Evolutionary conservation across 345 rosid genomes (phyloP).

Genomic region (Gossypioides kirkii): DNA sequence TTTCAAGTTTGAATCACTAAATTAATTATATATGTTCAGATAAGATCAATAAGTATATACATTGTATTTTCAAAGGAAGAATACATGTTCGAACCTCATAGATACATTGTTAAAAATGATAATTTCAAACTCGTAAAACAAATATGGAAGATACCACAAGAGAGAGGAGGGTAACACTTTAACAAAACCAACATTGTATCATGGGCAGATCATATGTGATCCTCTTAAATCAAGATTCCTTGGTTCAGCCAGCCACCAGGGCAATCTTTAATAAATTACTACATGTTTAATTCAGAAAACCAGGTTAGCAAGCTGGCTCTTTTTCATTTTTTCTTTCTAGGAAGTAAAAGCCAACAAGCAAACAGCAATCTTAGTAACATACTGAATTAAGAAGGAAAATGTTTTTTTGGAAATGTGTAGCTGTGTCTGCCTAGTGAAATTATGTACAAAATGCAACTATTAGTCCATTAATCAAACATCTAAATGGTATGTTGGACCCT

Average conservation of each 20-base stretch:
- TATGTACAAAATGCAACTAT: constrained; percentile 1
- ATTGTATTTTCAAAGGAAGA: no score
- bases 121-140: no score
- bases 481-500: constrained; percentile 25
- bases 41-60: no score
- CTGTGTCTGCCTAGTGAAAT: background rate
- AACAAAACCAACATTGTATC: background rate
- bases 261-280: background rate
- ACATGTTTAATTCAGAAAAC: constrained; percentile 19
- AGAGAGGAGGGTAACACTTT: no score
- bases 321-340: background rate
- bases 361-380: background rate
- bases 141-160: no score
- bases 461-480: constrained; percentile 19
- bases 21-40: no score
- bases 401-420: background rate
- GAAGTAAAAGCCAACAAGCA: background rate
- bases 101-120: no score
- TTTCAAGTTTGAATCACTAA: no score
- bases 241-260: background rate
- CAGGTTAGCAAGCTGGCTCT: constrained; percentile 18
- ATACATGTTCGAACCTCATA: no score
- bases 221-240: constrained; percentile 12
- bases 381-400: background rate
- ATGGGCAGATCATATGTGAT: background rate